Evolutionary conservation across 352 stramenopile genomes (phyloP).

Genomic region (Phytophthora parvispora): DNA sequence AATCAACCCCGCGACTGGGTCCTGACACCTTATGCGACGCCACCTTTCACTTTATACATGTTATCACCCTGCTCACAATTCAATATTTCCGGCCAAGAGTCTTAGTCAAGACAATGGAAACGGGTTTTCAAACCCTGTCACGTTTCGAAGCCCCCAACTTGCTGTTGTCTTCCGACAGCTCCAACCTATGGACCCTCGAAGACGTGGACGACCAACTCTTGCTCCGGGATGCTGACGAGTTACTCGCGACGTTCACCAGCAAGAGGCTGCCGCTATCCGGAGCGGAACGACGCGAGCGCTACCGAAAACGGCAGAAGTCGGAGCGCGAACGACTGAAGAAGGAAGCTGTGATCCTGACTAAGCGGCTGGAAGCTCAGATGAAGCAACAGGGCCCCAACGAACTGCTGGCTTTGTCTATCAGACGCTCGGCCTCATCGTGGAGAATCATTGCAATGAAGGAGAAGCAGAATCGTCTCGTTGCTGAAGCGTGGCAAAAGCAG

Average conservation of each 20-base stretch:
- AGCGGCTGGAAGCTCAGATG: background rate
- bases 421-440: background rate
- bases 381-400: background rate
- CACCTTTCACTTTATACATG: no score
- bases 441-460: background rate
- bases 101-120: no score
- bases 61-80: no score
- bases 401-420: background rate
- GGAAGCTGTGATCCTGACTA: background rate
- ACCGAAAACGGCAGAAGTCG: background rate
- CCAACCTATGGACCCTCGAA: no score
- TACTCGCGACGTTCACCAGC: background rate
- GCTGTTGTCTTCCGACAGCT: no score
- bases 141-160: no score
- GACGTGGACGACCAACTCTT: background rate
- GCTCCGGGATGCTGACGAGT: background rate
- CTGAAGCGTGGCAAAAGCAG: background rate
- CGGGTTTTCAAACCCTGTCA: no score
- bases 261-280: background rate
- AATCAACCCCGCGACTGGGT: no score
- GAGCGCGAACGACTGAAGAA: background rate
- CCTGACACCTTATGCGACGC: no score
- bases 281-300: background rate
- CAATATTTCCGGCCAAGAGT: no score
- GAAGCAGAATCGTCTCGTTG: background rate